Evolutionary conservation across 495 filamentous ascomycete genomes (phyloP), one percentile per base, ranked within the genome.

Genomic region (Lepraria neglecta): DNA sequence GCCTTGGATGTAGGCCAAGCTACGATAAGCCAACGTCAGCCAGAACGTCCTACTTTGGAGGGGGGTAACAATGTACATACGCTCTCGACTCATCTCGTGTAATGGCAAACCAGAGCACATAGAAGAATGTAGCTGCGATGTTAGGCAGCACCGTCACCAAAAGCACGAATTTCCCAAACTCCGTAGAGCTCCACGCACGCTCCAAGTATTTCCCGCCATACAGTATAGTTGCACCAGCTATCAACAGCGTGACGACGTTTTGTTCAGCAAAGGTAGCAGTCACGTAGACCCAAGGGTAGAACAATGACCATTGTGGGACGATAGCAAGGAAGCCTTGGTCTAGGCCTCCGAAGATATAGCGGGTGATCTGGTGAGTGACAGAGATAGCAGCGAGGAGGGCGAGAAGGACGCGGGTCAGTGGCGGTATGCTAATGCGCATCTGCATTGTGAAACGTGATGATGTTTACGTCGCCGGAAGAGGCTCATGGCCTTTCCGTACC

Each of bases 141-240:
- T 97, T 97, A 15, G 95, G 91, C 54, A 96, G 77, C 65, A 95
- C 71, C 15, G 87, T 78, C 52, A 87, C 77, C 62, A 94, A 78
- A 30, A 91, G 75, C 19, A 97, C 79, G 74, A 97, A 97, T 71
- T 92, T 96, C 66, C 81, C 89, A 70, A 97, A 91, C 72, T 97
- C 94, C 46, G 79, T 81, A n/a, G 89, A 90, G 33, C 90, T 87
- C 94, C 94, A 98, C 51, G 95, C 94, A 65, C 94, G 83, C 76
- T 98, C 94, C 30, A 98, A 82, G 70, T 98, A 98, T 65, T 90
- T 85, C 9, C 95, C 94, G 24, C 91, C 95, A 78, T 96, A 90
- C 74, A 95, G 92, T 44, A 97, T 74, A 19, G 92, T 94, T 31
- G 85, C 76, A 12, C 81, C 86, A 60, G 92, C 90, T 56, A 97